These are phyloP conservation scores for Stenocarpella maydis DNA, from an alignment of 2,329 filamentous ascomycete genomes.

Conservation along the genomic window DNA sequence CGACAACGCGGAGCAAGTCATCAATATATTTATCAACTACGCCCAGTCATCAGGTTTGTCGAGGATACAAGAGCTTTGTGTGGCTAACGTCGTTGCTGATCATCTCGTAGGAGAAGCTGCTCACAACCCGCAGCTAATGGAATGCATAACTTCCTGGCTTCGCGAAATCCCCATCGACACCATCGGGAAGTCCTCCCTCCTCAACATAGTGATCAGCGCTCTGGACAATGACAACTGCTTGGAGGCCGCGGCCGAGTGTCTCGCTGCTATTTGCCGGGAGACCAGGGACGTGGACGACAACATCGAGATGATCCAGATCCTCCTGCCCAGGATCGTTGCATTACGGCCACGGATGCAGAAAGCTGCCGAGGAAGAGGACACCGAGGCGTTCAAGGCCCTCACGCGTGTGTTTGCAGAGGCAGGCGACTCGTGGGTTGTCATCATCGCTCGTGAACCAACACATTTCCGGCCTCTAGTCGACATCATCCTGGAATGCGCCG, in stretches of 20 bases:
- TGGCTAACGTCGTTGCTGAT: slow-evolving; percentile 38
- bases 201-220: slow-evolving; percentile 82
- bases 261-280: slow-evolving; percentile 91
- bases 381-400: slow-evolving; percentile 84
- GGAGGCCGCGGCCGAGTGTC: slow-evolving; percentile 88
- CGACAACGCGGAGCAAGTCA: slow-evolving; percentile 88
- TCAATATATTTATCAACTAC: slow-evolving; percentile 88
- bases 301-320: slow-evolving; percentile 78
- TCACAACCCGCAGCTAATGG: slow-evolving; percentile 87
- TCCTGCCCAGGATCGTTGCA: slow-evolving; percentile 82
- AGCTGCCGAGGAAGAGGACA: slow-evolving; percentile 81
- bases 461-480: slow-evolving; percentile 89
- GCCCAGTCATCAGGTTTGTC: slow-evolving; percentile 86
- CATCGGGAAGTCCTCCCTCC: slow-evolving; percentile 84
- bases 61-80: not conserved
- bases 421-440: slow-evolving; percentile 91
- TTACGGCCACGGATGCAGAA: slow-evolving; percentile 80
- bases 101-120: slow-evolving; percentile 70
- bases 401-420: slow-evolving; percentile 93
- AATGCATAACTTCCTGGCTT: slow-evolving; percentile 97
- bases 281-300: slow-evolving; percentile 94
- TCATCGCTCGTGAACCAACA: slow-evolving; percentile 83
- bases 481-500: slow-evolving; percentile 88
- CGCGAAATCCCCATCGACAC: slow-evolving; percentile 87
- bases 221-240: slow-evolving; percentile 80